Evolutionary conservation across 805 yeast species (phyloP), one percentile per base, ranked within the genome.

Genomic region (Wickerhamomyces subpelliculosus): DNA sequence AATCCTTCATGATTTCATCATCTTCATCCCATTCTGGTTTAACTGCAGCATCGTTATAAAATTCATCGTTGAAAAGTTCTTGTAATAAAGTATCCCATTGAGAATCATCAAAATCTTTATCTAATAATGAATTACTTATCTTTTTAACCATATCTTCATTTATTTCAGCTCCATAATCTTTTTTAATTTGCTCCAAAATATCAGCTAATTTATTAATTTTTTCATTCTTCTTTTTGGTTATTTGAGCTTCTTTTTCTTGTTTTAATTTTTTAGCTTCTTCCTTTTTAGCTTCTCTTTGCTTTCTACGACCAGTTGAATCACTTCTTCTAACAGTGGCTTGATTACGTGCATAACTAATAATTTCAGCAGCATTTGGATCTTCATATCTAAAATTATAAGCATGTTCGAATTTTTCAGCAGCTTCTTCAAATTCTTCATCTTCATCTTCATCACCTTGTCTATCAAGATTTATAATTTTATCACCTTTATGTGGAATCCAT

Each of bases 351-450:
- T 90, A 93, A 14, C 95, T 82, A 16, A 89, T 82, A 59, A 93
- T 85, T 53, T 90, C 96, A 0, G 90, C 86, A 7, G 96, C 74
- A 47, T 79, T 77, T 13, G 95, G 88, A 52, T 89, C 97, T 62
- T 93, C 98, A 58, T 75, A 93, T 57, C 98, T 75, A 70, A 90
- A 90, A 55, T 93, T 93, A 64, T 89, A 90, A 0, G 95, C 96
- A 45, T 78, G 78, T 61, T 93, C 98, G 52, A 86, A 88, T 52
- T 77, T 68, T 51, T 93, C 98, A 6, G 84, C 96, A 3, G 94
- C 93, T 31, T 86, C 84, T 35, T 90, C 97, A 54, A 89, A 89
- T 39, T 84, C 93, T 34, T 82, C 90, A 50, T 87, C n/a, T n/a
- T n/a, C 94, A 41, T 80, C 87, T 37, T 65, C 70, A 26, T 56